Conservation (phyloP, 164 flowering plant genomes). For the Umbellularia californica region DNA sequence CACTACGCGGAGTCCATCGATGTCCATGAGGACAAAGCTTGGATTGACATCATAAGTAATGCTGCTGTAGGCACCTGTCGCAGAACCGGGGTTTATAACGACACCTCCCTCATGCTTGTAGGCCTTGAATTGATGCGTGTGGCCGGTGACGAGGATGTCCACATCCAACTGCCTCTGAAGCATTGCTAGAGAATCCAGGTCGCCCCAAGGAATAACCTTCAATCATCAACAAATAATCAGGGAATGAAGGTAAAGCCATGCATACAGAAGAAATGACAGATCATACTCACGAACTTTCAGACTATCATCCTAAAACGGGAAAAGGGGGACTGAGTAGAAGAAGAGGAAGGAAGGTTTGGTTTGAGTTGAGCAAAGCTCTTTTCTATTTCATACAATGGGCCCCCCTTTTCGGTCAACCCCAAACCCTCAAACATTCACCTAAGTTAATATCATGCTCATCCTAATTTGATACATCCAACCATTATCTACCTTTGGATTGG, state of each 20-base stretch:
- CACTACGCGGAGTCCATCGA: slow-evolving; percentile 18
- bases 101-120: slow-evolving; percentile 34
- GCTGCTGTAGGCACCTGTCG: slow-evolving; percentile 31
- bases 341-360: neutral
- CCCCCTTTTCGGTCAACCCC: no score
- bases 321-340: neutral
- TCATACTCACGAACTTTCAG: neutral
- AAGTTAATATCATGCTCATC: no score
- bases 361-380: neutral
- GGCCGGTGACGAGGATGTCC: slow-evolving; percentile 93
- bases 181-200: slow-evolving; percentile 94
- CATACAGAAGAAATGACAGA: neutral
- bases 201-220: slow-evolving; percentile 95
- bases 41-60: slow-evolving; percentile 20
- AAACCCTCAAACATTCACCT: no score
- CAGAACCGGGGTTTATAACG: slow-evolving; percentile 30
- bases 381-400: no score
- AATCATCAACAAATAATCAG: neutral
- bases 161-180: slow-evolving; percentile 94
- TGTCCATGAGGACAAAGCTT: slow-evolving; percentile 21
- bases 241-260: neutral
- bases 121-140: slow-evolving; percentile 69
- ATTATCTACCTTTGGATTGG: no score
- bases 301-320: neutral
- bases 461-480: no score